These are phyloP conservation scores for Penicillium sclerotiorum DNA, from an alignment of 2,329 filamentous ascomycete genomes.

Conservation along the genomic window DNA sequence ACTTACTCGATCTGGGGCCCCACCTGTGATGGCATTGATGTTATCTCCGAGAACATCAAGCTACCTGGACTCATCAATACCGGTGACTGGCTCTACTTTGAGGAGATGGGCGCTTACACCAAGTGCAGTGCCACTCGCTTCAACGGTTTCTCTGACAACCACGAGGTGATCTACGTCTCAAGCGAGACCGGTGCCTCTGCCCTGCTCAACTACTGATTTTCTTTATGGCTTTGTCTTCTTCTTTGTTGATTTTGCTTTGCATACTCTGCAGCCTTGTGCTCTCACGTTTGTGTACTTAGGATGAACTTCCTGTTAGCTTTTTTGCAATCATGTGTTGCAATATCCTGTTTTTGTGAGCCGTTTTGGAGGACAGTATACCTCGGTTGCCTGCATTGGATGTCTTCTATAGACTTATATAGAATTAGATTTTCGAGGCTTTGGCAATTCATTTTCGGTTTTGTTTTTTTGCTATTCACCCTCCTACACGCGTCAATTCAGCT, in stretches of 20 bases:
- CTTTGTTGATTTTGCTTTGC: neutral
- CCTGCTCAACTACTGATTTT: constrained; percentile 58
- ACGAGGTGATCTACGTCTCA: constrained; percentile 92
- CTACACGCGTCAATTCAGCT: too few relatives aligned
- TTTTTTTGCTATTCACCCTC: too few relatives aligned
- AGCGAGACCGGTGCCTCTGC: constrained; percentile 86
- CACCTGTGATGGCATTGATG: constrained; percentile 96
- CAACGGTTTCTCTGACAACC: constrained; percentile 92
- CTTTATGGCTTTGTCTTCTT: neutral
- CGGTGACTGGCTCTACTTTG: constrained; percentile 98
- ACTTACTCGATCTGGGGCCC: constrained; percentile 98
- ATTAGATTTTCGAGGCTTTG: too few relatives aligned
- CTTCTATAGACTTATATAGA: too few relatives aligned
- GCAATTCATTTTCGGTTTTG: too few relatives aligned
- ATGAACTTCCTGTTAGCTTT: too few relatives aligned
- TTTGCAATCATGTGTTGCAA: too few relatives aligned
- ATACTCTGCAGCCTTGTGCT: neutral
- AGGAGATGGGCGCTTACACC: constrained; percentile 98
- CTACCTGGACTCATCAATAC: constrained; percentile 80
- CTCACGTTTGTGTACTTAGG: neutral
- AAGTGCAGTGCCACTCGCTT: constrained; percentile 97
- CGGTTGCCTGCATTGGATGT: too few relatives aligned
- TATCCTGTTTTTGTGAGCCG: too few relatives aligned
- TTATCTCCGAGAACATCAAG: constrained; percentile 79
- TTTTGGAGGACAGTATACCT: too few relatives aligned